Evolutionary conservation across 331 rosid species (phyloP).

Genomic region (Spiraea crenata): DNA sequence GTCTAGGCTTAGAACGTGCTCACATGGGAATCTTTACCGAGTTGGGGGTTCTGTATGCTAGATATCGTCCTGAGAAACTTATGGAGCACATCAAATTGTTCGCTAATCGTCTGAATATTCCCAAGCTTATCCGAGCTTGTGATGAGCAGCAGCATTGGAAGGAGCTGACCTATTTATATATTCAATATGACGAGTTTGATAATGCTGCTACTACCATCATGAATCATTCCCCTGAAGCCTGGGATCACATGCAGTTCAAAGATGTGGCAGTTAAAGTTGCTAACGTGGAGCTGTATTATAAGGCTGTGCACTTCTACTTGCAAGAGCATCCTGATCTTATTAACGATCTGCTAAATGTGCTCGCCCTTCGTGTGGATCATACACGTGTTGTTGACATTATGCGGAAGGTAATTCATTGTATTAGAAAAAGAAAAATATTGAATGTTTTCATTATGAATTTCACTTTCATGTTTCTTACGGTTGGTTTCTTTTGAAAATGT

Average conservation of each 20-base stretch:
- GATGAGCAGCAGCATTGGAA: conserved; percentile 99
- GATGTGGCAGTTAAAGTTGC: conserved; percentile 94
- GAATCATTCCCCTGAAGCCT: conserved; percentile 99
- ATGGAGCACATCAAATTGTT: conserved; percentile 99
- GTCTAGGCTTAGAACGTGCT: conserved; percentile 96
- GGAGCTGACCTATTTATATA: conserved; percentile 93
- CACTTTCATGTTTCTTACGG: conserved; percentile 13
- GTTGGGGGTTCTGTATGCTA: conserved; percentile 95
- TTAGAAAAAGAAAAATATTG: background rate
- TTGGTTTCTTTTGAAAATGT: conserved; percentile 22
- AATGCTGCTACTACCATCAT: conserved; percentile 98
- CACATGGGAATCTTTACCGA: conserved; percentile 99
- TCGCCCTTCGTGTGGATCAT: conserved; percentile 98
- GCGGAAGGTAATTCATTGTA: conserved; percentile 67
- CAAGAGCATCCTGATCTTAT: conserved; percentile 99
- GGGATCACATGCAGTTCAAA: conserved; percentile 99
- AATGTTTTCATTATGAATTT: conserved; percentile 3
- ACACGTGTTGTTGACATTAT: conserved; percentile 97
- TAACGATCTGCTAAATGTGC: conserved; percentile 92
- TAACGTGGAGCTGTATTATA: conserved; percentile 89
- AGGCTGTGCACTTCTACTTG: conserved; percentile 98
- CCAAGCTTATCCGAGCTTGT: conserved; percentile 97
- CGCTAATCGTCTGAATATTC: conserved; percentile 91
- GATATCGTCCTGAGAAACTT: conserved; percentile 98
- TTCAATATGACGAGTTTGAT: conserved; percentile 97